Evolutionary conservation across 306 rosid species (phyloP).

Genomic region (Echinosophora koreensis): DNA sequence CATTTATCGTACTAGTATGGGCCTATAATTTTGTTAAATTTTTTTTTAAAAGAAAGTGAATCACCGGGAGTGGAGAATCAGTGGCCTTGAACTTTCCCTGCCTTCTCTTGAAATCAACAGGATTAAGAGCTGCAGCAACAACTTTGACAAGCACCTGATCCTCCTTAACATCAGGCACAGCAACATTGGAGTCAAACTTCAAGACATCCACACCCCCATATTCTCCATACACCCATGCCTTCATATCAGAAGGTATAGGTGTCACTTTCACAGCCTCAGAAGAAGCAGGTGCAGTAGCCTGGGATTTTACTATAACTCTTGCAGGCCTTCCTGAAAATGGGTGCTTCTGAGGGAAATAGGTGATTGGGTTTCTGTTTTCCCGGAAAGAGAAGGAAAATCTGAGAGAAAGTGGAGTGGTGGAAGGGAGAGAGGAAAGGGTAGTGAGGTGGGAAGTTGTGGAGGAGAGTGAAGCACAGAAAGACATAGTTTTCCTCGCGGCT

Average conservation of each 20-base stretch:
- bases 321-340: conserved; percentile 18
- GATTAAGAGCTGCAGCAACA: conserved; percentile 90
- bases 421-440: conserved; percentile 36
- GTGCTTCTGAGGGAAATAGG: not conserved
- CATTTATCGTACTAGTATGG: no score
- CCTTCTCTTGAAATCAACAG: conserved; percentile 86
- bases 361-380: conserved; percentile 39
- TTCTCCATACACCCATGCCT: conserved; percentile 90
- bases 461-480: conserved; percentile 52
- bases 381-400: conserved; percentile 48
- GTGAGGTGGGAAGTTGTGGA: conserved; percentile 61
- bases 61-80: conserved; percentile 94
- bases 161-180: conserved; percentile 78
- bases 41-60: conserved; percentile 11
- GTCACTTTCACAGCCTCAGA: conserved; percentile 58
- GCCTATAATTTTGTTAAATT: no score
- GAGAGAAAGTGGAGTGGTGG: conserved; percentile 42
- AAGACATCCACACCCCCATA: conserved; percentile 83
- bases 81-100: conserved; percentile 89
- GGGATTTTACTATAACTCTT: conserved; percentile 64
- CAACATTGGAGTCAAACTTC: conserved; percentile 67
- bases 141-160: conserved; percentile 85
- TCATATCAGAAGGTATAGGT: conserved; percentile 72
- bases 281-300: conserved; percentile 67
- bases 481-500: conserved; percentile 53